Percentiles rank a stretch among this genome's conserved stretches.
These are phyloP conservation scores for Pyrenochaeta sp. DNA, from an alignment of 2,329 filamentous ascomycete species.

Conservation along the genomic window DNA sequence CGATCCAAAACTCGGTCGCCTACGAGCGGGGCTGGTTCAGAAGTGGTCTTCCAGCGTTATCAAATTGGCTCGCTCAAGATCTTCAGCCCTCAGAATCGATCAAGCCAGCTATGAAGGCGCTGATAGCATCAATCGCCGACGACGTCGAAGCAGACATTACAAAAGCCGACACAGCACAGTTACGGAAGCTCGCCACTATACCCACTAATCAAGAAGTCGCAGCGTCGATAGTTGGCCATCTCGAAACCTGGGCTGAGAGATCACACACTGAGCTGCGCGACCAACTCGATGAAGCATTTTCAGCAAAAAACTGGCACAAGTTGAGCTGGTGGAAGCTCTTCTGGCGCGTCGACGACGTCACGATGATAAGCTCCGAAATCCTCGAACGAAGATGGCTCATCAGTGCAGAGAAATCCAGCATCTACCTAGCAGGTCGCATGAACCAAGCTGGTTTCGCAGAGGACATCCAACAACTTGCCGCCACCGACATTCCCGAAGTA, in stretches of 20 bases:
- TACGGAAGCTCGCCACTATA: conserved; percentile 43
- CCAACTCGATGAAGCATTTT: conserved; percentile 79
- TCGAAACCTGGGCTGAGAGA: conserved; percentile 77
- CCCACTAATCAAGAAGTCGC: conserved; percentile 56
- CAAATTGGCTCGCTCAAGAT: conserved; percentile 67
- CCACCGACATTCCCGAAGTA: conserved; percentile 17
- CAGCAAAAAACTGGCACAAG: conserved; percentile 78
- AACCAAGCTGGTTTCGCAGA: conserved; percentile 66
- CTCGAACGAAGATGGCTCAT: conserved; percentile 79
- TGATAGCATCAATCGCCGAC: conserved; percentile 73
- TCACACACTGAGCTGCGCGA: conserved; percentile 85
- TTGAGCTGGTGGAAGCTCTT: conserved; percentile 95
- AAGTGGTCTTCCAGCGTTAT: conserved; percentile 72
- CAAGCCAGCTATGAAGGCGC: conserved; percentile 70
- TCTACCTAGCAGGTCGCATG: conserved; percentile 82
- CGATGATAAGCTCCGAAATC: conserved; percentile 81
- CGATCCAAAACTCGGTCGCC: conserved; percentile 71
- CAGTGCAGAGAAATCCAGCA: conserved; percentile 79
- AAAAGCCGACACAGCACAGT: conserved; percentile 56
- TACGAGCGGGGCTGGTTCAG: conserved; percentile 79
- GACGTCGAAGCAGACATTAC: conserved; percentile 62
- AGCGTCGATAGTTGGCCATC: conserved; percentile 63
- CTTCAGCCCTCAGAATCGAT: conserved; percentile 55
- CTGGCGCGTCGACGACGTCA: conserved; percentile 92
- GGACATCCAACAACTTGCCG: conserved; percentile 16